phyloP scores from a whole-genome alignment of 129 eudicot species.

The Helianthus tuberosus region DNA sequence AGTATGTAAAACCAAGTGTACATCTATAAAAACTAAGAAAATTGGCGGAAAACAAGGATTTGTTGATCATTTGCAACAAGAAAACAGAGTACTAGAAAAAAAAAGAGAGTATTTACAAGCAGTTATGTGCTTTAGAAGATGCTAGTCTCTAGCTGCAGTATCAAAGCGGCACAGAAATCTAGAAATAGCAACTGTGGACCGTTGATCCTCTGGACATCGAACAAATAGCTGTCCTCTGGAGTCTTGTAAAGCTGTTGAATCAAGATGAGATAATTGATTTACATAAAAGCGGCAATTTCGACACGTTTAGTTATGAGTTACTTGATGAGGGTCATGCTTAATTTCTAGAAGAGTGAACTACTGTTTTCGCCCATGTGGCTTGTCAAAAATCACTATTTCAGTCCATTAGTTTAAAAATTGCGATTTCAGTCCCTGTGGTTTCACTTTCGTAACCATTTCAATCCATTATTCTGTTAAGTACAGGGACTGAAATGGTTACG shows the following conservation, averaged over 20 bases:
- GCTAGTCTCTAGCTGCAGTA: constrained; percentile 37
- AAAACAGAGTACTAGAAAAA: constrained; percentile 2
- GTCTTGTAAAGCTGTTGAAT: constrained; percentile 69
- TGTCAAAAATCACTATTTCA: no score
- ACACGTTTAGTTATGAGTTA: background rate
- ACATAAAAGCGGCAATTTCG: background rate
- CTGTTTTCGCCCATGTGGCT: no score
- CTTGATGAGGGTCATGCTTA: background rate
- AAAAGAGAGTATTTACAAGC: constrained; percentile 32
- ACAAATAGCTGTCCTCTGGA: constrained; percentile 61
- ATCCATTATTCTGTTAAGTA: no score
- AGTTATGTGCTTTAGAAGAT: constrained; percentile 33
- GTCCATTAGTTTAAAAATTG: no score
- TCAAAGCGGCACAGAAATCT: constrained; percentile 61
- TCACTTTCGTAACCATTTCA: no score
- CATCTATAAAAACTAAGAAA: constrained; percentile 10
- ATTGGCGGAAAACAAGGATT: background rate
- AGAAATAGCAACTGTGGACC: constrained; percentile 75
- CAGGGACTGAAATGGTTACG: no score
- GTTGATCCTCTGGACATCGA: constrained; percentile 67
- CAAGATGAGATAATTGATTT: background rate
- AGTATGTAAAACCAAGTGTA: constrained; percentile 1
- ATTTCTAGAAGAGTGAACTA: no score
- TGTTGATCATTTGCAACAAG: constrained; percentile 18
- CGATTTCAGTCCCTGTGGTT: no score